phyloP scores from a whole-genome alignment of 345 rosid genomes.

The Citrus inodora region DNA sequence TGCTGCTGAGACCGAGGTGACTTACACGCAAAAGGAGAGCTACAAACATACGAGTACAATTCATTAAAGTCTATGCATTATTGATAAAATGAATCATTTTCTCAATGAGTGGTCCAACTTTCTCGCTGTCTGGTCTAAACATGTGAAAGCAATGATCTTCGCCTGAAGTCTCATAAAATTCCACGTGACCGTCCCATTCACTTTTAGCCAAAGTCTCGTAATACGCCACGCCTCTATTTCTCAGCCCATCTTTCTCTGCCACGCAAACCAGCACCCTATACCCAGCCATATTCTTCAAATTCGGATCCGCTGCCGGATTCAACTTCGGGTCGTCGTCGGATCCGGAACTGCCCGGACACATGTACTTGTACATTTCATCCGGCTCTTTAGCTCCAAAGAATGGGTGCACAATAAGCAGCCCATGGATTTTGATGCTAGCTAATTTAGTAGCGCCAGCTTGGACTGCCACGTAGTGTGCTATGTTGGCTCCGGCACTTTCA shows the following conservation, averaged over 20 bases:
- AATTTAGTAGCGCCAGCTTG: conserved; percentile 26
- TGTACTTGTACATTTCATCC: conserved; percentile 24
- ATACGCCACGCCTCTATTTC: conserved; percentile 26
- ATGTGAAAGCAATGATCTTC: conserved; percentile 38
- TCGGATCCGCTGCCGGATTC: conserved; percentile 28
- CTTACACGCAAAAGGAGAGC: too few relatives aligned
- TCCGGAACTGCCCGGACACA: conserved; percentile 39
- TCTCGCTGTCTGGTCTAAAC: conserved; percentile 17
- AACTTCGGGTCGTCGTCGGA: conserved; percentile 31
- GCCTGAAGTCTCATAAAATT: conserved; percentile 21
- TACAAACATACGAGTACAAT: too few relatives aligned
- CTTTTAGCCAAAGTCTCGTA: conserved; percentile 22
- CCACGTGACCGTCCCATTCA: conserved; percentile 29
- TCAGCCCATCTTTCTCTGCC: conserved; percentile 41
- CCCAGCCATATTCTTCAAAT: conserved; percentile 31
- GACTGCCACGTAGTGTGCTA: conserved; percentile 26
- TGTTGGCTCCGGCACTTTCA: conserved; percentile 42
- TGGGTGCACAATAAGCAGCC: conserved; percentile 32
- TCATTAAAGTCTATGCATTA: too few relatives aligned
- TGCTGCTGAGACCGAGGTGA: too few relatives aligned
- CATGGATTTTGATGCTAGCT: conserved; percentile 12
- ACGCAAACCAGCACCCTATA: conserved; percentile 38
- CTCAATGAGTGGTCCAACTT: conserved; percentile 19
- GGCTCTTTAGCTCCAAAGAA: conserved; percentile 34
- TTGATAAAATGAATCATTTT: conserved; percentile 7